phyloP scores from a whole-genome alignment of 345 rosid species.

The Corchorus olitorius region DNA sequence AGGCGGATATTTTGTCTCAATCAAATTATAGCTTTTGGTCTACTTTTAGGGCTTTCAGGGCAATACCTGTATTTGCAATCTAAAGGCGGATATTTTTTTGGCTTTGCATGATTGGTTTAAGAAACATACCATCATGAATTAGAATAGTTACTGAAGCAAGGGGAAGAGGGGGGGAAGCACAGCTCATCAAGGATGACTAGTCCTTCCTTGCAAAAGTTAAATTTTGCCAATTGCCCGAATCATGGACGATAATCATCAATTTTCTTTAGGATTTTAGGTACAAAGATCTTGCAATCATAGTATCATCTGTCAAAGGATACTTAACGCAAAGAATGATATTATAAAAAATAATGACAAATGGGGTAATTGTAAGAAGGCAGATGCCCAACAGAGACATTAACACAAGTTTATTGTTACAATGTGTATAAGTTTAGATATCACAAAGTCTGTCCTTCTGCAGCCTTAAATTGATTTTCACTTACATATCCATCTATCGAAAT shows the following conservation, averaged over 20 bases:
- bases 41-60: not conserved
- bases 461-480: slow-evolving; percentile 16
- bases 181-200: not conserved
- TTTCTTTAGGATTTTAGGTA: not conserved
- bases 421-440: not conserved
- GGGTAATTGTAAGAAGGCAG: not conserved
- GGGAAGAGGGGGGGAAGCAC: not conserved
- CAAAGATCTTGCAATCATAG: not conserved
- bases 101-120: no score
- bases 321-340: not conserved
- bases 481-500: slow-evolving; percentile 27
- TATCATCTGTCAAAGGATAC: not conserved
- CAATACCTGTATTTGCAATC: no score
- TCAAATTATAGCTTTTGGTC: not conserved
- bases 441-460: slow-evolving; percentile 4
- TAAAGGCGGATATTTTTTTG: no score
- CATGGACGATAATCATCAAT: not conserved
- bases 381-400: not conserved
- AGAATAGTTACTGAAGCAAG: not conserved
- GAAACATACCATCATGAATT: not conserved
- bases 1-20: no score
- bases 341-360: not conserved
- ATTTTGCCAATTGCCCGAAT: not conserved
- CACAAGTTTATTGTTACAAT: not conserved
- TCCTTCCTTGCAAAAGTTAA: not conserved